Evolutionary conservation across 208 protist species (phyloP), one percentile per base, ranked within the genome.

Genomic region (Wallacemonas rigidus): DNA sequence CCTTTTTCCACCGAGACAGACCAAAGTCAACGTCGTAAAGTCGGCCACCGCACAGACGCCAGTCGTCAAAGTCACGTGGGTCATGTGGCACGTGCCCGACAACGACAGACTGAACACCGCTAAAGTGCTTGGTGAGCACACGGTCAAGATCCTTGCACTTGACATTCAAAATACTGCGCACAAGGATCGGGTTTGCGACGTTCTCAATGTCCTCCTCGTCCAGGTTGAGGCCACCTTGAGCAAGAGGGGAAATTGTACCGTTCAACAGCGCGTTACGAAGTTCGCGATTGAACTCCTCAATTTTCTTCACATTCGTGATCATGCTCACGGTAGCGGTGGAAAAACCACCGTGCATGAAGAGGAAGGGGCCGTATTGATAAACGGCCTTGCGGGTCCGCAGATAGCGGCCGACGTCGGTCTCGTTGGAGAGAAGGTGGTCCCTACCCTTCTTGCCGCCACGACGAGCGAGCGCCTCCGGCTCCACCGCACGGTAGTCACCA

Each of bases 281-380:
- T 67, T 87, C 86, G 14, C 9, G 35, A 75, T 96, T 97, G 68
- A 97, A 93, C 69, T 90, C 76, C 17, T 92, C 84, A 0, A 96
- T 77, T 35, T 86, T 85, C n/a, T 80, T 67, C 41, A 96, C 76
- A 69, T 80, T 87, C 38, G 84, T 93, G 14, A 96, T 84, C 75
- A 91, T 89, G 45, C 63, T 76, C 17, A 86, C 79, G 11, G 87
- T 93, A 5, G 82, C 86, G 26, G 80, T 82, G n/a, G 90, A 94
- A 67, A 97, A 87, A 14, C 93, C 93, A n/a, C 89, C 93, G 72
- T 97, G 91, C 87, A 95, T 93, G 69, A 97, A 97, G 65, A 96
- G 80, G 70, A 92, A 96, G 5, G 85, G 82, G n/a, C 87, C 86
- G 57, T 93, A 81, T 71, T 85, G 87, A 75, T 81, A 93, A 40